Base-by-base conservation (phyloP, 352 stramenopile species). In the Phytopythium kandeliae region DNA sequence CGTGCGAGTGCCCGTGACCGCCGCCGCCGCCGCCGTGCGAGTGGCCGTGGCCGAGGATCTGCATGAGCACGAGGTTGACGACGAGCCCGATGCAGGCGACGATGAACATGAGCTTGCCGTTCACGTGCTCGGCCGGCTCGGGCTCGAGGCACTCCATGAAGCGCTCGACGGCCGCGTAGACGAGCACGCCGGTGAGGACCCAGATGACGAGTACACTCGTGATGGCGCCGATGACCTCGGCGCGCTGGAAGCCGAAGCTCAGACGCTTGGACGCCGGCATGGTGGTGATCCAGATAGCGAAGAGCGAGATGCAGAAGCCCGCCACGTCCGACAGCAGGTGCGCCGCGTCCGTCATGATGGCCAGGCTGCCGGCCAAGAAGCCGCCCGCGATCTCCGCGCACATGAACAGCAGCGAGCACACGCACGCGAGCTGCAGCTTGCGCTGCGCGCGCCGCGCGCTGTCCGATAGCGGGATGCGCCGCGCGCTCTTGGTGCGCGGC, bases 101-200 rank as follows among this genome's bases (percentile, higher is more conserved):
- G 22, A 95, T 87, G 63, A 96, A 96, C 97, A 99, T 99, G 56
- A 99, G 60, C 55, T 91, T 92, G 67, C 97, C 97, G 65, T 99
- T 85, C 1, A 99, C 95, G 48, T 62, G 58, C 59, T 95, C 88
- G 40, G 75, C 64, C 12, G 82, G 73, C 67, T 95, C 63, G 8
- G 78, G 77, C 47, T 84, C 28, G 17, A 97, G 65, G 36, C 74
- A 87, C 51, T 92, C 79, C 49, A 85, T 62, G 54, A 93, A 81
- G 43, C 97, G 83, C 58, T 89, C 67, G 35, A 99, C 67, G 1
- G 96, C 97, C 41, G 97, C 94, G 42, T 95, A 94, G 9, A 98
- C 79, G 19, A 99, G 80, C 54, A 94, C 81, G 34, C 95, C 77
- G 30, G 89, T 98, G 41, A 99, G 78, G 47, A 98, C 76, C 54